A percentile compares a stretch with the other conserved stretches of the same genome.
Evolutionary conservation across 768 basidiomycete species (phyloP).

Genomic region (Trametes cinnabarina): DNA sequence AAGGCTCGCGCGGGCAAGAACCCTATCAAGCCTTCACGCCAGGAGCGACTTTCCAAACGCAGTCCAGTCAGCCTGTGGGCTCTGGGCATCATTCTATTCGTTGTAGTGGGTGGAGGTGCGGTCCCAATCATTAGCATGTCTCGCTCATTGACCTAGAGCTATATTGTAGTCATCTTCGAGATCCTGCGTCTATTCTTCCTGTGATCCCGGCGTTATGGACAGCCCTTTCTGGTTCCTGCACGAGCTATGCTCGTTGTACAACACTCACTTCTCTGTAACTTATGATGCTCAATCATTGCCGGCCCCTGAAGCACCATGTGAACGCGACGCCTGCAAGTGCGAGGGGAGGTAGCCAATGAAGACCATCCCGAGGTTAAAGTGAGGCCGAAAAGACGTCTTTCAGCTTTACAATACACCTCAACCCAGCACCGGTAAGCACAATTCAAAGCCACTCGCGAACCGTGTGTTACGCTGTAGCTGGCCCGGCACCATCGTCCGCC

Average conservation of each 20-base stretch:
- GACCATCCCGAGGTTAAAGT: not conserved
- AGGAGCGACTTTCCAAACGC: constrained; percentile 66
- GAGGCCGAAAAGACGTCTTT: too few species aligned
- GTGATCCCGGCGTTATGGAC: constrained; percentile 30
- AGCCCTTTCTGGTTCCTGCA: not conserved
- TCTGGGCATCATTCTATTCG: constrained; percentile 70
- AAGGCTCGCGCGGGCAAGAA: constrained; percentile 76
- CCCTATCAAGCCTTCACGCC: constrained; percentile 65
- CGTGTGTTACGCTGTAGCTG: not conserved
- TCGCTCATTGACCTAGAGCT: not conserved
- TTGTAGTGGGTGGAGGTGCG: constrained; percentile 78
- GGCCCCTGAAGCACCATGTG: not conserved
- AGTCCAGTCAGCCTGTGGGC: constrained; percentile 78
- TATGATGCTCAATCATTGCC: constrained; percentile 13
- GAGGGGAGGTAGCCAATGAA: not conserved
- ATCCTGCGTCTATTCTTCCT: constrained; percentile 65
- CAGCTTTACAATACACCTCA: too few species aligned
- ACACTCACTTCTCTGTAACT: constrained; percentile 15
- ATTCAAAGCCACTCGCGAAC: not conserved
- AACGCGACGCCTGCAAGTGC: not conserved
- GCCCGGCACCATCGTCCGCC: constrained; percentile 7
- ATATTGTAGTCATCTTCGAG: constrained; percentile 66
- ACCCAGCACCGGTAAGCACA: not conserved
- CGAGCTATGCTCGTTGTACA: constrained; percentile 18
- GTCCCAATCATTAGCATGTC: too few species aligned